Base-by-base conservation (phyloP, 148 eudicot genomes). In the Fagopyrum tataricum region DNA sequence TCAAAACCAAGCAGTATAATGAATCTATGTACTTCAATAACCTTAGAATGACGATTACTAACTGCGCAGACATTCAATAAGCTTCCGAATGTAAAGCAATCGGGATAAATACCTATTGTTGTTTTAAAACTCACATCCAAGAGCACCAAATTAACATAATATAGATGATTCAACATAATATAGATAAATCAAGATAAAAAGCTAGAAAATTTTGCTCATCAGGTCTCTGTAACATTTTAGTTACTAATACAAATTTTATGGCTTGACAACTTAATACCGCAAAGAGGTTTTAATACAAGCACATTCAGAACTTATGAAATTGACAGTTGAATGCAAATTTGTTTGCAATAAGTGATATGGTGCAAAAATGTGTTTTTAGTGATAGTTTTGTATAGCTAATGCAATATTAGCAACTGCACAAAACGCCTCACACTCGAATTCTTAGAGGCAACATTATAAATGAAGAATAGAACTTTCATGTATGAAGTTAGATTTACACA, bases 71-170 rank as follows among this genome's bases (percentile, higher is more conserved):
- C 77, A 73, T 53, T 31, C 59, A 83, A 76, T 67, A 83, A 70
- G 53, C 76, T 83, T 71, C 81, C 86, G 18, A 80, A 78, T 64
- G 81, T 80, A 80, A 70, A 78, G 78, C 81, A 73, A 80, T 83
- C 86, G 0, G 86, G 86, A 51, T 43, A 64, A 43, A 70, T 31
- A 71, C 83, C 86, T 83, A 75, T 20, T 14, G 37, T 72, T 59
- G 13, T 39, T 59, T 37, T 21, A 59, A 21, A 59, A 59, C 11
- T 59, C 11, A 14, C 39, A 59, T 12, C 6, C 24, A 59, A 59
- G 66, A 59, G 11, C 9, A 15, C 66, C 40, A 59, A 59, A 59
- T 31, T 39, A 59, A 23, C 23, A 23, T 37, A 23, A 59, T 59
- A 56, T 59, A 15, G 26, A 59, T 59, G 10, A 15, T n/a, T n/a